phyloP scores from a whole-genome alignment of 441 rosid species.

The Corymbia citriodora region DNA sequence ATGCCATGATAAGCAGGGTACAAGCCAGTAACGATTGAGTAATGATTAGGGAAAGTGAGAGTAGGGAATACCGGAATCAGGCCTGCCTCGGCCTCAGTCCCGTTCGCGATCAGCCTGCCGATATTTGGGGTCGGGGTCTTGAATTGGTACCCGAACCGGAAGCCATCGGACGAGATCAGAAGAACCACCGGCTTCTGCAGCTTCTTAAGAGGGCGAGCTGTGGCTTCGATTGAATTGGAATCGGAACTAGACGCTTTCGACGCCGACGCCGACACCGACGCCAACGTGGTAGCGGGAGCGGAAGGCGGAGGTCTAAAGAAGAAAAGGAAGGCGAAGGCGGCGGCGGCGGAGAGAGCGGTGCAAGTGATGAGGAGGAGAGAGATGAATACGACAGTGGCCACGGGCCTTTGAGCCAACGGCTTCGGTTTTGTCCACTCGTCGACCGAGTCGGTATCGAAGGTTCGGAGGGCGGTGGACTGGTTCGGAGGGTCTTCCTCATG shows the following conservation, averaged over 20 bases:
- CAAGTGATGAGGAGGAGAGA: conserved; percentile 48
- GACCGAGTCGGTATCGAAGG: conserved; percentile 30
- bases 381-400: conserved; percentile 43
- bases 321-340: conserved; percentile 27
- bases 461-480: conserved; percentile 44
- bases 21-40: conserved; percentile 90
- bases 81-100: conserved; percentile 86
- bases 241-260: background rate
- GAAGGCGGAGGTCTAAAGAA: too few species aligned
- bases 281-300: background rate
- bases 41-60: conserved; percentile 88
- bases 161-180: conserved; percentile 86
- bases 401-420: conserved; percentile 1
- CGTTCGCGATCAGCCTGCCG: conserved; percentile 64
- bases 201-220: conserved; percentile 51
- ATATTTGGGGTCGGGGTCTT: conserved; percentile 68
- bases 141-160: conserved; percentile 92
- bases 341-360: conserved; percentile 58
- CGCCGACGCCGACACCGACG: too few species aligned
- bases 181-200: conserved; percentile 62
- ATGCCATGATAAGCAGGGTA: conserved; percentile 88
- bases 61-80: conserved; percentile 87
- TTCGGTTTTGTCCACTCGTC: conserved; percentile 9
- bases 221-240: background rate
- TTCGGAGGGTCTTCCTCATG: conserved; percentile 31